Conservation (phyloP, 768 basidiomycete species). For the Hemileccinum impolitum region DNA sequence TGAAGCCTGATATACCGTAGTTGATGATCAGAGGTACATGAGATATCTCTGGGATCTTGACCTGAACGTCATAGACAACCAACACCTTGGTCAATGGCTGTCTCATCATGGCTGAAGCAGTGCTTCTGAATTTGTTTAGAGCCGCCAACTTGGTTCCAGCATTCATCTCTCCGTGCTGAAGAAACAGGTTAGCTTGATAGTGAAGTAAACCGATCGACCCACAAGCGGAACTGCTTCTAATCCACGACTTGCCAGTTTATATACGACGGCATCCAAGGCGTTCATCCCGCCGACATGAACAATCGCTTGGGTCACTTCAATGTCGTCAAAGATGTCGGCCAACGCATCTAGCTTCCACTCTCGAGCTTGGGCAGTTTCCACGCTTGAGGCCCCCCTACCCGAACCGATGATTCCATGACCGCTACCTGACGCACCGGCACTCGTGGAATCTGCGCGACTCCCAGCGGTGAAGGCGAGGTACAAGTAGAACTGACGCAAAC, state of each 20-base stretch:
- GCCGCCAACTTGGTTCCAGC: slow-evolving; percentile 75
- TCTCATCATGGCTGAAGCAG: slow-evolving; percentile 54
- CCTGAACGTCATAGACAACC: slow-evolving; percentile 90
- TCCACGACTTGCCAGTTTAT: slow-evolving; percentile 82
- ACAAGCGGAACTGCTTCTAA: slow-evolving; percentile 88
- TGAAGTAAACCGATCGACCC: slow-evolving; percentile 31
- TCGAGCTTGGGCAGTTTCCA: slow-evolving; percentile 80
- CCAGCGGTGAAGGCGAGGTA: slow-evolving; percentile 94
- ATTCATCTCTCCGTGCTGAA: slow-evolving; percentile 91
- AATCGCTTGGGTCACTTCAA: slow-evolving; percentile 75
- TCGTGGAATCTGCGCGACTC: slow-evolving; percentile 57
- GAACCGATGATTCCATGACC: slow-evolving; percentile 91
- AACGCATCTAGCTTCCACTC: slow-evolving; percentile 96
- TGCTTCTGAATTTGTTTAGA: slow-evolving; percentile 77
- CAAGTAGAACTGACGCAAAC: slow-evolving; percentile 92
- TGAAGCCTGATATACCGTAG: slow-evolving; percentile 56
- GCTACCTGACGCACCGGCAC: slow-evolving; percentile 40
- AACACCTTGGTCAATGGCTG: slow-evolving; percentile 71
- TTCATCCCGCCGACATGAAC: slow-evolving; percentile 89
- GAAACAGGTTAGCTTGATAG: slow-evolving; percentile 12
- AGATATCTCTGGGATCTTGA: slow-evolving; percentile 85
- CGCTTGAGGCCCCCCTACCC: slow-evolving; percentile 76
- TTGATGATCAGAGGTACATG: slow-evolving; percentile 94
- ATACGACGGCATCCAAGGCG: slow-evolving; percentile 83
- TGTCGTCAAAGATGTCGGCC: slow-evolving; percentile 85